Percentiles rank a stretch among this genome's conserved stretches.
Evolutionary conservation across 108 stramenopile species (phyloP).

Genomic region (Tribonema minus): DNA sequence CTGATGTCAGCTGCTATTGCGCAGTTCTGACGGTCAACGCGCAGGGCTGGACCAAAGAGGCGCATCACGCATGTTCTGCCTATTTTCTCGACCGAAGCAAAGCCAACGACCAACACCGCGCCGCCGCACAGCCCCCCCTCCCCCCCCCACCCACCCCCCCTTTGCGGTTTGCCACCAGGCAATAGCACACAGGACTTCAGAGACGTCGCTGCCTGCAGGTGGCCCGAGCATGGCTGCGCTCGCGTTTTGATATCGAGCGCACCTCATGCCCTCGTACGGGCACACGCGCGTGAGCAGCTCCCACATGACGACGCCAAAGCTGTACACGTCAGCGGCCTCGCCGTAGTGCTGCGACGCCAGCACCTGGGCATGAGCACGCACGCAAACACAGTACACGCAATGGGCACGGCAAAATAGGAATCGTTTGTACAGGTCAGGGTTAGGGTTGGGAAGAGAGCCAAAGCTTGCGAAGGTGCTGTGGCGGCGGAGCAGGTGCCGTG

Average conservation of each 20-base stretch:
- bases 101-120: background rate
- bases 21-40: background rate
- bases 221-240: background rate
- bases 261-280: slow-evolving; percentile 48
- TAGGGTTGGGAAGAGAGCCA: no score
- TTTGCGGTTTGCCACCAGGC: background rate
- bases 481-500: no score
- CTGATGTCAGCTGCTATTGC: no score
- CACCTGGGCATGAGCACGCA: no score
- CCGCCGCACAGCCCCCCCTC: background rate
- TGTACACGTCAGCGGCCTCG: slow-evolving; percentile 49
- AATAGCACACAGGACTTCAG: background rate
- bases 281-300: slow-evolving; percentile 43
- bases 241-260: slow-evolving; percentile 1
- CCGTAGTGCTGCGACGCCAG: slow-evolving; percentile 27
- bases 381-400: no score
- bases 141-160: background rate
- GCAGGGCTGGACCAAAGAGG: background rate
- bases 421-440: no score
- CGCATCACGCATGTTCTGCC: background rate
- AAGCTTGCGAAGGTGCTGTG: no score
- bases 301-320: slow-evolving; percentile 51
- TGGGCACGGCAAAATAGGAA: no score
- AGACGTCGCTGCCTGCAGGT: background rate
- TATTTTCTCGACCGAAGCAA: background rate